Base-by-base conservation (phyloP, 2,329 filamentous ascomycete genomes). In the Cladobotryum protrusum region DNA sequence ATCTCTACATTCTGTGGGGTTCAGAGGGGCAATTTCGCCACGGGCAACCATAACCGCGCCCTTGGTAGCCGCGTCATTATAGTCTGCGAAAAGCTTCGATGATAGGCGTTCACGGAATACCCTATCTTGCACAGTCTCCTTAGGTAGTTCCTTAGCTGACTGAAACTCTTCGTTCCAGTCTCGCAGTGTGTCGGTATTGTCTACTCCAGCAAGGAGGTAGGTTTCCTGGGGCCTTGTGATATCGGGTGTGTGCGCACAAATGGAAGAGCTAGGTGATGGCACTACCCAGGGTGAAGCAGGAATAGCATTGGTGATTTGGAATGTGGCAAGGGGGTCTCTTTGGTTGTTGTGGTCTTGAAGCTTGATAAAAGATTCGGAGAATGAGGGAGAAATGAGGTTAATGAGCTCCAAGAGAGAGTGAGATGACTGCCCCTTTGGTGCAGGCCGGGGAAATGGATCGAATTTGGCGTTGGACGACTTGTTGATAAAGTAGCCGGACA, bases 141-240 rank as follows among this genome's bases (percentile, higher is more conserved):
- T 92, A 33, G 92, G 91, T 56, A 99, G 79, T 68, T 99, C 93
- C 61, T 89, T 85, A 11, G 93, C 96, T 2, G 92, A 96, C 69
- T 99, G 93, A 65, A 99, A 95, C 65, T 99, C 93, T 68, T 99
- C 93, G 61, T 99, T 99, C 92, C 95, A 99, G 68, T 99, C 93
- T 52, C 93, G 83, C 55, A 99, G 75, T 4, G 90, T 96, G 64
- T 99, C 93, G 0, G 89, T 89, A 65, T 92, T 96, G 63, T 99
- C 93, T 20, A 91, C 85, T 29, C 95, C 95, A 17, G 88, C 82
- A 53, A 97, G 83, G 53, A 99, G 75, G 65, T 89, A 96, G 44
- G 87, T 88, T 74, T 99, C 93, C 70, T 99, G 93, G 18, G 91
- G 88, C 49, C 95, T 83, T 18, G 91, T 89, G 54, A 90, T 80